phyloP scores from a whole-genome alignment of 2,329 filamentous ascomycete genomes.

The Lasiodiplodia gonubiensis region DNA sequence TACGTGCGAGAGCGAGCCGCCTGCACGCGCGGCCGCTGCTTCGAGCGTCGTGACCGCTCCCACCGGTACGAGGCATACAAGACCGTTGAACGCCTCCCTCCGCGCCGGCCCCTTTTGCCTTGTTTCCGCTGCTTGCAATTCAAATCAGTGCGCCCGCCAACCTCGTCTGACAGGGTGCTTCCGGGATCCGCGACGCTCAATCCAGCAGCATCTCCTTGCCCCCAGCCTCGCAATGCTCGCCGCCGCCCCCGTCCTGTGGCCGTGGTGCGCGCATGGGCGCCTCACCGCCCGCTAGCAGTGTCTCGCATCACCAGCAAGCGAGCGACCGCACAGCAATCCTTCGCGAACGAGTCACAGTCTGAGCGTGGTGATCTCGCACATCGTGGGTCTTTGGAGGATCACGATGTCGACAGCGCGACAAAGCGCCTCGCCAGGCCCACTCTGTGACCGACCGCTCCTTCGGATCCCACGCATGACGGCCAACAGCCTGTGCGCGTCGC shows the following conservation, averaged over 20 bases:
- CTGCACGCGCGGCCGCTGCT: background rate
- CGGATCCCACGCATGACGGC: slow-evolving; percentile 23
- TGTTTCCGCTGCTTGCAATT: slow-evolving; percentile 12
- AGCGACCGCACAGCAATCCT: slow-evolving; percentile 22
- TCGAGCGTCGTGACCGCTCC: too few relatives aligned
- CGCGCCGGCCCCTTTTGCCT: slow-evolving; percentile 6
- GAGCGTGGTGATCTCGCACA: slow-evolving; percentile 24
- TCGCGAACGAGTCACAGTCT: slow-evolving; percentile 15
- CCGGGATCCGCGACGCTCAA: slow-evolving; percentile 19
- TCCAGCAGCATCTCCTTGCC: slow-evolving; percentile 17
- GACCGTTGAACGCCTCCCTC: slow-evolving; percentile 17
- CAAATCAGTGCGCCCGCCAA: slow-evolving; percentile 7
- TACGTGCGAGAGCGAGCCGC: slow-evolving; percentile 3
- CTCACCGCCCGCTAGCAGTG: slow-evolving; percentile 21
- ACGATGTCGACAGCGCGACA: slow-evolving; percentile 25
- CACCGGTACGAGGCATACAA: slow-evolving; percentile 10
- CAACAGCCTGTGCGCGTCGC: slow-evolving; percentile 21
- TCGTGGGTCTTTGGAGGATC: slow-evolving; percentile 26
- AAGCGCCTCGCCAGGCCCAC: slow-evolving; percentile 23
- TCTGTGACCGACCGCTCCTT: slow-evolving; percentile 23
- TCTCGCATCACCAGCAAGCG: slow-evolving; percentile 22
- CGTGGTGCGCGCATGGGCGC: background rate
- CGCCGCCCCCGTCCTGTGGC: background rate
- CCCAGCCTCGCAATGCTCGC: background rate
- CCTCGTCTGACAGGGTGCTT: background rate